phyloP scores from a whole-genome alignment of 768 basidiomycete species.

The Leccinellum albellum region DNA sequence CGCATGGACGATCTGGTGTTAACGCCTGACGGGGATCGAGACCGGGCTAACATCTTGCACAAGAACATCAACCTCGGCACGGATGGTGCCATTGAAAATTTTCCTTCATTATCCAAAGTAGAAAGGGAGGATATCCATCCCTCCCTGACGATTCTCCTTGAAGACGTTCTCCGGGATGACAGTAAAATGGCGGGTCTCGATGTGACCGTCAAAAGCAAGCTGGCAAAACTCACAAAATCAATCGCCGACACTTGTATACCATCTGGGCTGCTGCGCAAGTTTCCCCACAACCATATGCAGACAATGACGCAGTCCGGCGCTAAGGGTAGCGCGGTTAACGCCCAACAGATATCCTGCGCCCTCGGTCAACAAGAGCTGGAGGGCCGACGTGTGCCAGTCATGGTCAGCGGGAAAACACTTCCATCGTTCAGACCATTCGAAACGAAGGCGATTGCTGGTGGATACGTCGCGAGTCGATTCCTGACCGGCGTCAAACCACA shows the following conservation, averaged over 20 bases:
- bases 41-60: slow-evolving; percentile 63
- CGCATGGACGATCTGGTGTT: slow-evolving; percentile 97
- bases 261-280: slow-evolving; percentile 80
- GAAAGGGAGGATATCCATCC: slow-evolving; percentile 51
- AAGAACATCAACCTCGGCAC: slow-evolving; percentile 72
- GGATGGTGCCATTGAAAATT: slow-evolving; percentile 85
- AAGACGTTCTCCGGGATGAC: slow-evolving; percentile 92
- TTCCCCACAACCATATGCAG: slow-evolving; percentile 99
- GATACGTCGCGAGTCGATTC: slow-evolving; percentile 97
- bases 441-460: slow-evolving; percentile 96
- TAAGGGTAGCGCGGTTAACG: slow-evolving; percentile 97
- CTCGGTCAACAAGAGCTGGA: slow-evolving; percentile 98
- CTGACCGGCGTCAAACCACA: slow-evolving; percentile 97
- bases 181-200: slow-evolving; percentile 97
- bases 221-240: slow-evolving; percentile 82
- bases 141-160: slow-evolving; percentile 65
- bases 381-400: slow-evolving; percentile 96
- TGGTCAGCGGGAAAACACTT: slow-evolving; percentile 98
- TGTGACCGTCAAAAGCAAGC: slow-evolving; percentile 81
- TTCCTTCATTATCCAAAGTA: slow-evolving; percentile 63
- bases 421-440: slow-evolving; percentile 97
- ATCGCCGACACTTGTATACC: slow-evolving; percentile 89
- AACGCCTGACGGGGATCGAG: slow-evolving; percentile 73
- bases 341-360: slow-evolving; percentile 95
- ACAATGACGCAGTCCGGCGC: slow-evolving; percentile 98